Evolutionary conservation across 2,329 filamentous ascomycete genomes (phyloP), one percentile per base, ranked within the genome.

Genomic region (Tolypocladium guangdongense): DNA sequence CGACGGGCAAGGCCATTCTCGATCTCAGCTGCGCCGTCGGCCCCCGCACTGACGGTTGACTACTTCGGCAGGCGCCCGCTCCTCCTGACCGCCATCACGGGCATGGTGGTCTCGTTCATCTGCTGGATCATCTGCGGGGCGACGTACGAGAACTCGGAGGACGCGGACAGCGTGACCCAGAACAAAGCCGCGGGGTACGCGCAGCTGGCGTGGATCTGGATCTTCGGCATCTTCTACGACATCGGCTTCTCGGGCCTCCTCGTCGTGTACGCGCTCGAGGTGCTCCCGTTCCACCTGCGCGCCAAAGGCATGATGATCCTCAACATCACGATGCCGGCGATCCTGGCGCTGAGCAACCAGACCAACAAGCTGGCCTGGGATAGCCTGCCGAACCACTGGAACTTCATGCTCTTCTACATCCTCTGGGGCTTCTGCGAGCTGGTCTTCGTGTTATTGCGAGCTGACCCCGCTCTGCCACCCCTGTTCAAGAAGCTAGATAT

Each of bases 381-480:
- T 51, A 73, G 76, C 52, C 68, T 85, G 47, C 77, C 78, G 20
- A 68, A 74, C 52, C 77, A 84, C 66, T 85, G 81, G 79, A 77
- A 84, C 67, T n/a, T 86, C 53, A 84, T 82, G 74, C 73, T 84
- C 47, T 82, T 84, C 69, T 86, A 85, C 68, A 81, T 80, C 24
- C 65, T 81, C 53, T 85, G 82, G 82, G n/a, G n/a, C n/a, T n/a
- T n/a, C n/a, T n/a, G n/a, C n/a, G 80, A 85, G 66, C 69, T 84
- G 46, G 56, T 79, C 48, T 83, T 85, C 59, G 81, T 86, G n/a
- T n/a, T n/a, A n/a, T n/a, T n/a, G n/a, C n/a, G n/a, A n/a, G n/a
- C n/a, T n/a, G n/a, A n/a, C n/a, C n/a, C n/a, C n/a, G n/a, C n/a
- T n/a, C n/a, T n/a, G n/a, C n/a, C n/a, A n/a, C n/a, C n/a, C n/a